Evolutionary conservation across 805 yeast species (phyloP).

Genomic region (Blastobotrys terrestris): DNA sequence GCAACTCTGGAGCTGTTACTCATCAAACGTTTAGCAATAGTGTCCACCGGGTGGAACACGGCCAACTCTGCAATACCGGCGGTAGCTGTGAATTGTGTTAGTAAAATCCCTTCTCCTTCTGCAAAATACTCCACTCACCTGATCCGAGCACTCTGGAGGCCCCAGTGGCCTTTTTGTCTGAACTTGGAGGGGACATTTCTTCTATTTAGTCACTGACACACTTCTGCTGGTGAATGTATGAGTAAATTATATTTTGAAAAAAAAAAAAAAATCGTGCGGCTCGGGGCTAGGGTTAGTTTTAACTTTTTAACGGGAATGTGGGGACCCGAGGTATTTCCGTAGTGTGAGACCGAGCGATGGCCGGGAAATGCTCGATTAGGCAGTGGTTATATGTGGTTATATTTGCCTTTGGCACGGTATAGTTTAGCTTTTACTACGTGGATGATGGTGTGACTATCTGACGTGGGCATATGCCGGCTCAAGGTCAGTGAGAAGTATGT

Average conservation of each 20-base stretch:
- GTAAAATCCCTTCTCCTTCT: not conserved
- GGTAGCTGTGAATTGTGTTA: conserved; percentile 46
- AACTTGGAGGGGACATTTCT: conserved; percentile 24
- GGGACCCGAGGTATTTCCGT: not conserved
- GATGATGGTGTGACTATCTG: too few relatives aligned
- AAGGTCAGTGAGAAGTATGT: too few relatives aligned
- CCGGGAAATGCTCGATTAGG: not conserved
- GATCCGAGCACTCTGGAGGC: conserved; percentile 89
- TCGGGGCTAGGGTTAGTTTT: conserved; percentile 1
- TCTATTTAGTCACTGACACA: not conserved
- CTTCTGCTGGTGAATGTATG: not conserved
- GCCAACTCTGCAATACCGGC: conserved; percentile 97
- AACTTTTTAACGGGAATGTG: not conserved
- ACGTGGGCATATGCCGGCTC: too few relatives aligned
- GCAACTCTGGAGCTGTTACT: conserved; percentile 76
- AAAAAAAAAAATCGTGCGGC: not conserved
- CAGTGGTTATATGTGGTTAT: not conserved
- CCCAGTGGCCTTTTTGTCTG: conserved; percentile 78
- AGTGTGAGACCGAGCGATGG: not conserved
- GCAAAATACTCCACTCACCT: conserved; percentile 17
- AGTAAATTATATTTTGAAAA: not conserved
- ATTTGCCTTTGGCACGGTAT: too few relatives aligned
- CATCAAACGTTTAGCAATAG: conserved; percentile 93
- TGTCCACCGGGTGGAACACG: conserved; percentile 96
- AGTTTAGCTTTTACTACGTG: too few relatives aligned